Conservation (phyloP, 768 basidiomycete species). For the Suillus ampliporus region DNA sequence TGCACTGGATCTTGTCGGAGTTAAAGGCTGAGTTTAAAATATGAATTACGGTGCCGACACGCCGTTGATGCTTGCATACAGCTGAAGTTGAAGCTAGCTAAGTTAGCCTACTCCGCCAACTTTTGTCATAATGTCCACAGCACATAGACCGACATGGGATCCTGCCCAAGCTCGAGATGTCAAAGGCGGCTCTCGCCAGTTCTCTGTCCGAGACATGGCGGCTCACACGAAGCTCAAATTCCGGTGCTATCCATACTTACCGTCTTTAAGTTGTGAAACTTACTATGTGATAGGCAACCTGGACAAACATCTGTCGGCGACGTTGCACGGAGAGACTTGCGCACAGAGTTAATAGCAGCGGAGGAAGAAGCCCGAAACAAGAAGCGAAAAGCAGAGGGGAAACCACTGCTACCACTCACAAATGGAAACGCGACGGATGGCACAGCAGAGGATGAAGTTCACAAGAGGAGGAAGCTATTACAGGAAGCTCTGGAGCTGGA, state of each 20-base stretch:
- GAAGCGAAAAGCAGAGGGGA: conserved; percentile 91
- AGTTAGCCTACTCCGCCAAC: background rate
- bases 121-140: conserved; percentile 71
- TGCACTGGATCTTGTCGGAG: background rate
- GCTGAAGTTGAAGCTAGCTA: background rate
- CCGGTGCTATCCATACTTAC: conserved; percentile 51
- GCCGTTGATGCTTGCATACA: conserved; percentile 4
- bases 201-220: conserved; percentile 92
- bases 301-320: conserved; percentile 87
- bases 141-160: conserved; percentile 96
- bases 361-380: conserved; percentile 88
- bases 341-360: conserved; percentile 81
- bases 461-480: conserved; percentile 86
- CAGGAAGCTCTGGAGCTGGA: conserved; percentile 89
- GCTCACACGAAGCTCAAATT: conserved; percentile 98
- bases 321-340: conserved; percentile 78
- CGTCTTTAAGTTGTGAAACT: background rate
- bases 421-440: conserved; percentile 39
- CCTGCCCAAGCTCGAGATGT: conserved; percentile 94
- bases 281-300: conserved; percentile 61
- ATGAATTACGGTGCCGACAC: background rate
- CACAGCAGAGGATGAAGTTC: conserved; percentile 63
- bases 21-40: background rate
- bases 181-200: conserved; percentile 90
- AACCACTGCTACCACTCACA: conserved; percentile 44